Evolutionary conservation across 768 basidiomycete genomes (phyloP).

Genomic region (Suillus clintonianus): DNA sequence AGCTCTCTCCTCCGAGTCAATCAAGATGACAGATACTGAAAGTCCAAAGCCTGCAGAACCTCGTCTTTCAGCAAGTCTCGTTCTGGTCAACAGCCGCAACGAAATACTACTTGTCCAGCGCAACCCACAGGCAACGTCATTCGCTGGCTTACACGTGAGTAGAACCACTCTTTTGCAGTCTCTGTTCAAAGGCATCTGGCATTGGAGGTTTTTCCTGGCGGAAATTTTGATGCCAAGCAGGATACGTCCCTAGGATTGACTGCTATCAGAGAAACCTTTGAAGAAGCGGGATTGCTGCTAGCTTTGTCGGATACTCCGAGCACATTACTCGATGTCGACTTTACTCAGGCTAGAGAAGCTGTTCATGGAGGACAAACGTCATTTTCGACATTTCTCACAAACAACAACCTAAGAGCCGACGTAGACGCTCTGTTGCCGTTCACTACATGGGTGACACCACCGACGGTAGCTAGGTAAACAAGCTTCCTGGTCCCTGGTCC

Average conservation of each 20-base stretch:
- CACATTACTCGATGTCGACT: conserved; percentile 32
- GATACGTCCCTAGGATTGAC: conserved; percentile 59
- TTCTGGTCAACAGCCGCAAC: conserved; percentile 65
- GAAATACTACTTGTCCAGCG: conserved; percentile 72
- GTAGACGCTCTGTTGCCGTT: conserved; percentile 58
- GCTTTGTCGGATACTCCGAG: conserved; percentile 39
- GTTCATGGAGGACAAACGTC: conserved; percentile 53
- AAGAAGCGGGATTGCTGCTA: conserved; percentile 70
- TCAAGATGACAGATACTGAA: not conserved
- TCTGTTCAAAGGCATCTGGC: conserved; percentile 4
- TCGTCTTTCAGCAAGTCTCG: conserved; percentile 66
- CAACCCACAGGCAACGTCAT: conserved; percentile 62
- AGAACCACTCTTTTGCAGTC: not conserved
- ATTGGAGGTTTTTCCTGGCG: conserved; percentile 73
- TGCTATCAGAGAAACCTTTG: conserved; percentile 76
- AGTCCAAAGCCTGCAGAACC: conserved; percentile 29
- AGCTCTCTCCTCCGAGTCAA: not conserved
- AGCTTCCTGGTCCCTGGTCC: not conserved
- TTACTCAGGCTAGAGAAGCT: conserved; percentile 56
- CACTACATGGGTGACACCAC: conserved; percentile 77
- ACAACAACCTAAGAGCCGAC: conserved; percentile 47
- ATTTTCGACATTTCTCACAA: conserved; percentile 55
- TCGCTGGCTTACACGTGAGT: conserved; percentile 67
- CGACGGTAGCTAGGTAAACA: conserved; percentile 47
- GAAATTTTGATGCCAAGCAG: conserved; percentile 63